These are phyloP conservation scores for Hyaloscypha hepaticicola DNA, from an alignment of 495 filamentous ascomycete genomes.

Conservation along the genomic window DNA sequence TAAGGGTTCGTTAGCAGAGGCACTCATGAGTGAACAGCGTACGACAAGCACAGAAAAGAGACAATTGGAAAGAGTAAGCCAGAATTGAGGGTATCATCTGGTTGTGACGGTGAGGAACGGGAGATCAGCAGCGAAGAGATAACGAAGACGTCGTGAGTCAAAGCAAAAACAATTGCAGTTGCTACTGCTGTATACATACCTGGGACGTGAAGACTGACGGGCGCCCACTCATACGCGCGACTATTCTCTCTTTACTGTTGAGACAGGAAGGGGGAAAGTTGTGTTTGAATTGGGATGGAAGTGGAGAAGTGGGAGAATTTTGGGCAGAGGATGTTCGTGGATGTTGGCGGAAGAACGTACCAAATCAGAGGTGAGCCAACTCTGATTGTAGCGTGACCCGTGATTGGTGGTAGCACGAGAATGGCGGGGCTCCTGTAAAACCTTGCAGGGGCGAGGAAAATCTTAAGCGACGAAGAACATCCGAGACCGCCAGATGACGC, in stretches of 20 bases:
- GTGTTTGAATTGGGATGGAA: conserved; percentile 14
- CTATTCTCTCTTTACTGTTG: conserved; percentile 19
- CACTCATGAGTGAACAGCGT: background rate
- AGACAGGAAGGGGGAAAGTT: conserved; percentile 17
- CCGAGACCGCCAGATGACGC: background rate
- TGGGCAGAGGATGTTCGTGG: background rate
- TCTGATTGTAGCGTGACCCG: background rate
- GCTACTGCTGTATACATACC: conserved; percentile 54
- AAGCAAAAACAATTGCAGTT: conserved; percentile 20
- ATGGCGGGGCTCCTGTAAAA: background rate
- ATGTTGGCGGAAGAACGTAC: conserved; percentile 1
- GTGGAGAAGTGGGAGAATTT: conserved; percentile 1
- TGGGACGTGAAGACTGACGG: conserved; percentile 94
- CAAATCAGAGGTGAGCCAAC: background rate
- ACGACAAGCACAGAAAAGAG: background rate
- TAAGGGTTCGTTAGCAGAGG: conserved; percentile 41
- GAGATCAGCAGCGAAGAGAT: background rate
- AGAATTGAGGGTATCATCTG: background rate
- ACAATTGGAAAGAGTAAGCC: background rate
- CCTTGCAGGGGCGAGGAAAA: background rate
- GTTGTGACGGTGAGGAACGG: background rate
- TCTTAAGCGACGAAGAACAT: background rate
- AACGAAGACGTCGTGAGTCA: conserved; percentile 15
- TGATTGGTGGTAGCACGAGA: background rate
- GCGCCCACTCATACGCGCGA: conserved; percentile 89